Conservation (phyloP, 2,329 filamentous ascomycete genomes). For the Zymoseptoria passerinii region DNA sequence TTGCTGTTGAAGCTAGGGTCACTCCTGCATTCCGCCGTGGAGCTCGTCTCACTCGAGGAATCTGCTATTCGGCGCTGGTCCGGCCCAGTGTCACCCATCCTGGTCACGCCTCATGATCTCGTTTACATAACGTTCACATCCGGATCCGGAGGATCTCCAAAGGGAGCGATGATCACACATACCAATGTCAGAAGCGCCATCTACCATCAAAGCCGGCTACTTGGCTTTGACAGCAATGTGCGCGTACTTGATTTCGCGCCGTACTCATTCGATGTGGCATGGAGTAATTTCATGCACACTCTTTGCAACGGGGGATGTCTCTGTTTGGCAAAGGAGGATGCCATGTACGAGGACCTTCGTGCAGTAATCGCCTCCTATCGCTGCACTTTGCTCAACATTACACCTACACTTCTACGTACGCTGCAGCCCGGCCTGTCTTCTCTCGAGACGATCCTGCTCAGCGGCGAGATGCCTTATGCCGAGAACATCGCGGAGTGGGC, state of each 20-base stretch:
- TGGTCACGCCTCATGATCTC: no score
- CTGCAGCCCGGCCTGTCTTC: constrained; percentile 27
- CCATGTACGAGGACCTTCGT: constrained; percentile 42
- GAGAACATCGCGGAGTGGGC: constrained; percentile 34
- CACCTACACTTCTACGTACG: constrained; percentile 46
- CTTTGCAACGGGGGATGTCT: constrained; percentile 11
- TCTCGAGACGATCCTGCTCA: constrained; percentile 3
- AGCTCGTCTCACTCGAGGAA: no score
- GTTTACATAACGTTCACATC: neutral
- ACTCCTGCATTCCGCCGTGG: no score
- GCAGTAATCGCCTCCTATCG: constrained; percentile 26
- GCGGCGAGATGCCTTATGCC: constrained; percentile 34
- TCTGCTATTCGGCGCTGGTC: neutral
- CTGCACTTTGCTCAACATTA: constrained; percentile 36
- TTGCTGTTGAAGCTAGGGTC: no score
- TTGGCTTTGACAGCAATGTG: constrained; percentile 4
- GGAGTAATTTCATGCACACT: constrained; percentile 16
- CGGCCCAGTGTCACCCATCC: no score
- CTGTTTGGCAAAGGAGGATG: constrained; percentile 29
- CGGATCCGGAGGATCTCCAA: neutral
- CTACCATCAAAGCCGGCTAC: constrained; percentile 1
- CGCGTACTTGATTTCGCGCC: constrained; percentile 20
- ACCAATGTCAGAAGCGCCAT: constrained; percentile 5
- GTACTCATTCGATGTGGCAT: constrained; percentile 21
- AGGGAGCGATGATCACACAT: constrained; percentile 2